Percentiles rank a stretch among this genome's conserved stretches.
phyloP scores from a whole-genome alignment of 176 grass and related monocot species.

The Musa acuminata region DNA sequence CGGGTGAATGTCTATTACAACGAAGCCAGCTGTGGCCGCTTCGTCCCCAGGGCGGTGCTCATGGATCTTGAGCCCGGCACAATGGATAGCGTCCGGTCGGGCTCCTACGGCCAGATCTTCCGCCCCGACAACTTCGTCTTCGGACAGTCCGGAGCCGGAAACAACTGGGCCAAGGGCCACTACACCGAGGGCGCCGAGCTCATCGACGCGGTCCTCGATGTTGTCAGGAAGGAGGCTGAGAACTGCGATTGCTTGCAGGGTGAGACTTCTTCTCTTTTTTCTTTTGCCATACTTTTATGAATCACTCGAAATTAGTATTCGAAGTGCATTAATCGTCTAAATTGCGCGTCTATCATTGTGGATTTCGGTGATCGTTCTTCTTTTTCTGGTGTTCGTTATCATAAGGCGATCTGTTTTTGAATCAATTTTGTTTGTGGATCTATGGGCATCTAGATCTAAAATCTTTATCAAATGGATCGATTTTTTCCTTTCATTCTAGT shows the following conservation, averaged over 20 bases:
- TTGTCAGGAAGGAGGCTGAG: conserved; percentile 92
- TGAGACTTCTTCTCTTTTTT: not conserved
- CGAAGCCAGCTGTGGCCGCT: conserved; percentile 61
- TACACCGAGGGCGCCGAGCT: conserved; percentile 95
- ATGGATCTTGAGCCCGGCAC: conserved; percentile 69
- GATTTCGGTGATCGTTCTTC: too few species aligned
- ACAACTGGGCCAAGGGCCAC: conserved; percentile 31
- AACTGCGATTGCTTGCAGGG: conserved; percentile 81
- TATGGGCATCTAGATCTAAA: too few species aligned
- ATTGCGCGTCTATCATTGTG: too few species aligned
- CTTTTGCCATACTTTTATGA: too few species aligned
- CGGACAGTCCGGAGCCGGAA: conserved; percentile 14
- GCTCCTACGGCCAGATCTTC: conserved; percentile 37
- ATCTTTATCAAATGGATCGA: too few species aligned
- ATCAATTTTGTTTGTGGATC: too few species aligned
- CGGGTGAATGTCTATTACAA: conserved; percentile 82
- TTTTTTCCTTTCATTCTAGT: too few species aligned
- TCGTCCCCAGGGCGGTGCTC: conserved; percentile 50
- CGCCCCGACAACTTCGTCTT: conserved; percentile 34
- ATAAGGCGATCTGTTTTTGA: too few species aligned
- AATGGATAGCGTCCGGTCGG: conserved; percentile 54
- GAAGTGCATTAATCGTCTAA: too few species aligned
- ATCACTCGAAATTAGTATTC: too few species aligned
- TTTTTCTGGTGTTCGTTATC: too few species aligned
- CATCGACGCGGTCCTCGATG: conserved; percentile 81